phyloP scores from a whole-genome alignment of 139 green algal genomes.

The Bryopsis sp. region DNA sequence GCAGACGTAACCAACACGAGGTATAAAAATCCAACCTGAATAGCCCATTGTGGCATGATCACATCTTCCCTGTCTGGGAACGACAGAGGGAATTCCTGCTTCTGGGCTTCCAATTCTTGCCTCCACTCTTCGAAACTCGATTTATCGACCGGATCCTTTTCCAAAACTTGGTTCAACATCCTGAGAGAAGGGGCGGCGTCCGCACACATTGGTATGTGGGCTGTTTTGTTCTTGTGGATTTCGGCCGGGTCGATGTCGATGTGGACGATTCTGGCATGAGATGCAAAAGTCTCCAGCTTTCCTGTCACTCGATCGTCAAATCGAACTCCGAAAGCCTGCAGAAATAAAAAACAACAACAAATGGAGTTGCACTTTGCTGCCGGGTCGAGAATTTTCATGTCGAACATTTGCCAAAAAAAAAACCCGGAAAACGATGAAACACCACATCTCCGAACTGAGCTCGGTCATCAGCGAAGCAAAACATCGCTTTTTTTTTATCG shows the following conservation, averaged over 20 bases:
- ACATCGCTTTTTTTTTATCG: no score
- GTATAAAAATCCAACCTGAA: slow-evolving; percentile 51
- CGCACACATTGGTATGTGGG: slow-evolving; percentile 71
- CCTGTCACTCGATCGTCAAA: slow-evolving; percentile 99
- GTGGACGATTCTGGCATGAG: slow-evolving; percentile 86
- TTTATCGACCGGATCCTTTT: slow-evolving; percentile 21
- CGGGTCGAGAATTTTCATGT: no score
- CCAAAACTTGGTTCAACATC: slow-evolving; percentile 57
- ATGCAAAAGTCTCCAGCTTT: slow-evolving; percentile 93
- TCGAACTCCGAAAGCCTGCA: slow-evolving; percentile 84
- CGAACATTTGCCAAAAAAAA: no score
- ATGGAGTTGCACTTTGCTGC: no score
- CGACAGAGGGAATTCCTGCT: slow-evolving; percentile 71
- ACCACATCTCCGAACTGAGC: no score
- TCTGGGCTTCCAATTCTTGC: slow-evolving; percentile 51
- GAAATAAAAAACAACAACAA: background rate
- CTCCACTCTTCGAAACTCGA: slow-evolving; percentile 44
- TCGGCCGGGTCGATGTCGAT: slow-evolving; percentile 98
- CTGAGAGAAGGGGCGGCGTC: slow-evolving; percentile 68
- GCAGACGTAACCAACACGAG: background rate
- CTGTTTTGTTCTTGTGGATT: slow-evolving; percentile 99
- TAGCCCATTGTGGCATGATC: slow-evolving; percentile 94
- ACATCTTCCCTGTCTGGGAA: slow-evolving; percentile 75
- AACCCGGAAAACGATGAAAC: no score
- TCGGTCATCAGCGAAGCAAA: no score